phyloP scores from a whole-genome alignment of 768 basidiomycete species.

The Pleurotus pulmonarius region DNA sequence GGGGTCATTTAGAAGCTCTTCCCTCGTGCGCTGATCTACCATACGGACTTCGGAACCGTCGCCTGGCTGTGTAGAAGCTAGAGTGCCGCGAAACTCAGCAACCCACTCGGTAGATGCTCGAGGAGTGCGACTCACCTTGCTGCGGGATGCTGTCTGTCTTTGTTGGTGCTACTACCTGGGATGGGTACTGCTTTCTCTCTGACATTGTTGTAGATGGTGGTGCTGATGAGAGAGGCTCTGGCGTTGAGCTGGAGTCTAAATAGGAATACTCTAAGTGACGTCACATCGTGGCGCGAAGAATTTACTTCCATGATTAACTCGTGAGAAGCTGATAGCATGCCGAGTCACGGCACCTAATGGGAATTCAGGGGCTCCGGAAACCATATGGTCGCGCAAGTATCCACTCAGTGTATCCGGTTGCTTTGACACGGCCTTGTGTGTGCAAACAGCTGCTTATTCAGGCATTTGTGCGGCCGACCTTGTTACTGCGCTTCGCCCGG shows the following conservation, averaged over 20 bases:
- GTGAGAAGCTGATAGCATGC: too few relatives aligned
- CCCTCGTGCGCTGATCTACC: slow-evolving; percentile 15
- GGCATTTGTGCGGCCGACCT: background rate
- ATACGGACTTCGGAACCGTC: slow-evolving; percentile 28
- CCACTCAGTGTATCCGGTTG: background rate
- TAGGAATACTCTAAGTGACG: too few relatives aligned
- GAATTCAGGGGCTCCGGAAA: too few relatives aligned
- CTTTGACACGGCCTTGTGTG: background rate
- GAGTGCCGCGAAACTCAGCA: background rate
- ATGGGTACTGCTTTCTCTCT: slow-evolving; percentile 14
- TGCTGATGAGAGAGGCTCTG: too few relatives aligned
- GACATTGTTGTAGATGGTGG: too few relatives aligned
- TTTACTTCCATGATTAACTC: too few relatives aligned
- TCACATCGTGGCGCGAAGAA: too few relatives aligned
- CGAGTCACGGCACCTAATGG: too few relatives aligned
- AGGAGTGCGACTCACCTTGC: slow-evolving; percentile 29
- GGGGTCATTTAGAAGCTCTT: slow-evolving; percentile 4
- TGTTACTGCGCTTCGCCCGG: too few relatives aligned
- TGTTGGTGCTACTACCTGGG: slow-evolving; percentile 21
- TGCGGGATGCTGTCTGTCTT: slow-evolving; percentile 25
- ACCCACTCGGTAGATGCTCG: background rate
- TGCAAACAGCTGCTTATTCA: too few relatives aligned
- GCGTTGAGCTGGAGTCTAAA: too few relatives aligned
- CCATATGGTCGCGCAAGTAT: background rate
- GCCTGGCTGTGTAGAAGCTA: slow-evolving; percentile 32